Evolutionary conservation across 257 asterid genomes (phyloP), one percentile per base, ranked within the genome.

Genomic region (Petrea volubilis): DNA sequence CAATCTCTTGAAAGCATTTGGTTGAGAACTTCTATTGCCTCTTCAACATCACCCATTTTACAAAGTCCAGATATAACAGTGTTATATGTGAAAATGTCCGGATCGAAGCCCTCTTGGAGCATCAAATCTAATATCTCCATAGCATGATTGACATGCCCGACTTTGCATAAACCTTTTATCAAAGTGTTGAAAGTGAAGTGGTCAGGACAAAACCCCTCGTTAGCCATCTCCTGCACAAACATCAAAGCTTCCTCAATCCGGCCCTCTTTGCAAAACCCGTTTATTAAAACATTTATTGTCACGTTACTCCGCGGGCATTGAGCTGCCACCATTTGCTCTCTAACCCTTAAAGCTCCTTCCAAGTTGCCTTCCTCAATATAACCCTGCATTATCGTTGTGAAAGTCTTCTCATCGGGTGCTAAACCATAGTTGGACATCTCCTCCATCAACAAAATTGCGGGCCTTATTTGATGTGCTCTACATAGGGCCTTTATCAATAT

Each of bases 361-460:
- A 91, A 41, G 62, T 94, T 76, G 4, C 97, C 97, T 76, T 86
- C 93, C 78, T 87, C 97, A 2, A 91, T 87, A 69, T 87, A 89
- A 8, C 97, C 96, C 76, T 84, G 96, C 97, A 91, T 94, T 78
- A 94, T 83, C 24, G 95, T 94, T 4, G 96, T 87, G 79, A 71
- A 91, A 0, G 97, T 89, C 85, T 79, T 91, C 86, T 91, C 98
- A 77, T 94, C 98, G 3, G 97, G 98, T 0, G 46, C 60, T 52
- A 91, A 79, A 34, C 88, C 92, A 17, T 86, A 79, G 44, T 72
- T 75, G 14, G 90, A 78, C 98, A 94, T 91, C 81, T 94, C 98
- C 80, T 91, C 97, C 97, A 91, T 87, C 87, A 91, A 74, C 87
- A 94, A 58, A 68, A 94, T 88, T 7, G 97, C 98, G 31, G 97